Evolutionary conservation across 371 early-diverging fungal genomes (phyloP).

Genomic region (Apophysomyces sp.): DNA sequence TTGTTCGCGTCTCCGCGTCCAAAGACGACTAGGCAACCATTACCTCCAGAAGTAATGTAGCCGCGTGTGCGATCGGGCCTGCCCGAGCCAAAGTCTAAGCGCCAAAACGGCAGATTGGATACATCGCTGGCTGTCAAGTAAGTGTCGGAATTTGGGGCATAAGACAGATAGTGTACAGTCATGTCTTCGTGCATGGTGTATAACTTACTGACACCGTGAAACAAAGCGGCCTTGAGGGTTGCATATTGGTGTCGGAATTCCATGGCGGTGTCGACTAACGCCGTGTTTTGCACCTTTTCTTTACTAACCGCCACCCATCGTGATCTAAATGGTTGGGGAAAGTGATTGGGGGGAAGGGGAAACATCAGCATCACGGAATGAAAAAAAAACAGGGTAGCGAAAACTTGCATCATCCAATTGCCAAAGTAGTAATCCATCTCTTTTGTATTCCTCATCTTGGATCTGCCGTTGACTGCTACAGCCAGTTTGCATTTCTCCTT

Average conservation of each 20-base stretch:
- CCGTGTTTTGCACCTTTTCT: conserved; percentile 9
- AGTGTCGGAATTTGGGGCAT: conserved; percentile 29
- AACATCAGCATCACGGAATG: no score
- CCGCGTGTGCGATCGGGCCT: conserved; percentile 36
- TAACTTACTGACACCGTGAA: conserved; percentile 37
- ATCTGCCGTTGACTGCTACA: conserved; percentile 33
- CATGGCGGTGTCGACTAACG: conserved; percentile 20
- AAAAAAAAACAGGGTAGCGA: background rate
- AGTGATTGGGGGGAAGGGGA: no score
- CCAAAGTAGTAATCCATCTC: conserved; percentile 40
- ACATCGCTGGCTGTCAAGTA: conserved; percentile 34
- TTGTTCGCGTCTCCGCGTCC: conserved; percentile 24
- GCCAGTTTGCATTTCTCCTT: conserved; percentile 27
- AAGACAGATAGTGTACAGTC: conserved; percentile 37
- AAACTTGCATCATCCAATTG: conserved; percentile 39
- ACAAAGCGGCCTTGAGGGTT: conserved; percentile 18
- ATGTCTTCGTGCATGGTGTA: conserved; percentile 42
- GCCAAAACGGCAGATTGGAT: conserved; percentile 35
- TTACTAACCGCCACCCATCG: conserved; percentile 18
- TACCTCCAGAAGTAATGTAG: conserved; percentile 42
- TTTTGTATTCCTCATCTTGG: conserved; percentile 25
- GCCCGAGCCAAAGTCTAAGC: conserved; percentile 35
- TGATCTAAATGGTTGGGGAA: no score
- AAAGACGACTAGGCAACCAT: conserved; percentile 39
- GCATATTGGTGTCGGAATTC: conserved; percentile 19